These are phyloP conservation scores for Agaricus blazei DNA, from an alignment of 768 basidiomycete genomes.

Conservation along the genomic window DNA sequence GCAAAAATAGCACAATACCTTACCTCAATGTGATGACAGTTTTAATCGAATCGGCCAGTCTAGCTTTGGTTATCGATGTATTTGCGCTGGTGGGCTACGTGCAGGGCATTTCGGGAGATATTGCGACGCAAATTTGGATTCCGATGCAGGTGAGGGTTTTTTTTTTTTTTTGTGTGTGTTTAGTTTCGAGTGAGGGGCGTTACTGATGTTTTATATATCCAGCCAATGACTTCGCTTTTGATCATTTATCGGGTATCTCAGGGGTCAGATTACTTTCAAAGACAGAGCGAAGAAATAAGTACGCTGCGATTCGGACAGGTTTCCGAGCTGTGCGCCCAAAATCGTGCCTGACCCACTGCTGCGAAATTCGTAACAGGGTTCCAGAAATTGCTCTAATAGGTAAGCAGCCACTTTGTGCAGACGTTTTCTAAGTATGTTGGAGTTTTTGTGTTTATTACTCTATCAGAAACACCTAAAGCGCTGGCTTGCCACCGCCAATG, in stretches of 20 bases:
- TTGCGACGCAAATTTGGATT: background rate
- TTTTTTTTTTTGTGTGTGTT: background rate
- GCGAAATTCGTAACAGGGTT: too few species aligned
- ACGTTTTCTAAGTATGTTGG: too few species aligned
- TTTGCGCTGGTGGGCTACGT: background rate
- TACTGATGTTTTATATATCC: background rate
- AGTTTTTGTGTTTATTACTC: too few species aligned
- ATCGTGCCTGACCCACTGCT: too few species aligned
- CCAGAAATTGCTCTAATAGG: too few species aligned
- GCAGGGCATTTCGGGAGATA: background rate
- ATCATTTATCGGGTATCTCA: constrained; percentile 1
- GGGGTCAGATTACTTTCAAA: background rate
- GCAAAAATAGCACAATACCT: constrained; percentile 4
- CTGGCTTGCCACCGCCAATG: too few species aligned
- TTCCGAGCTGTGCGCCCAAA: too few species aligned
- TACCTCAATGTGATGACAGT: constrained; percentile 11
- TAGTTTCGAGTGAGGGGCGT: background rate
- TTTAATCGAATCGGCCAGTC: constrained; percentile 13
- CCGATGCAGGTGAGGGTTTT: background rate
- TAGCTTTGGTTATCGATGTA: constrained; percentile 8
- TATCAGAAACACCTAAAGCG: too few species aligned
- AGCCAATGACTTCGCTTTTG: constrained; percentile 1
- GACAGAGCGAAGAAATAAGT: background rate
- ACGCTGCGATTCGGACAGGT: too few species aligned
- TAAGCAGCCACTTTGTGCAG: too few species aligned